These are phyloP conservation scores for Epichloe scottii DNA, from an alignment of 2,329 filamentous ascomycete genomes.

Conservation along the genomic window DNA sequence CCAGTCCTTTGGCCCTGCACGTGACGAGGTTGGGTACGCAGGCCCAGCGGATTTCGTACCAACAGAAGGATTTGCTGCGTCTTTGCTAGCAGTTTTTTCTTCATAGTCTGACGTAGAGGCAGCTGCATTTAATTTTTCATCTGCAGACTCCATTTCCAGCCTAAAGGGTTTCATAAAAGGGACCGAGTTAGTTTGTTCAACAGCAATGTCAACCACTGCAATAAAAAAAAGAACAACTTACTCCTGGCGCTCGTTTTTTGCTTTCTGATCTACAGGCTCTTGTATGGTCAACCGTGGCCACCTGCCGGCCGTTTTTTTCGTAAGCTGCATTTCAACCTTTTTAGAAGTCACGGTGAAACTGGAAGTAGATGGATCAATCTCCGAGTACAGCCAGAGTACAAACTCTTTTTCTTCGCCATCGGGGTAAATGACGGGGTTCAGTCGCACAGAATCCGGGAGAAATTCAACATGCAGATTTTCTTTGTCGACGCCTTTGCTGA, in stretches of 20 bases:
- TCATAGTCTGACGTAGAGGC: neutral
- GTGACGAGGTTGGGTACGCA: constrained; percentile 77
- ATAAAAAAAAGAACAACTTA: neutral
- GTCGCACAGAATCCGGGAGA: constrained; percentile 12
- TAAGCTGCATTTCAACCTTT: constrained; percentile 67
- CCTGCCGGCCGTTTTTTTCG: constrained; percentile 55
- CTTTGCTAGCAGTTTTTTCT: neutral
- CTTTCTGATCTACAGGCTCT: neutral
- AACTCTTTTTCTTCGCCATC: constrained; percentile 48
- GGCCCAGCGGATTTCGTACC: constrained; percentile 24
- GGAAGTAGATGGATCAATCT: constrained; percentile 49
- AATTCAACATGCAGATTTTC: constrained; percentile 27
- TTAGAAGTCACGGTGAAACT: constrained; percentile 55
- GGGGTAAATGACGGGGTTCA: constrained; percentile 21
- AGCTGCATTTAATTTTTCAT: neutral
- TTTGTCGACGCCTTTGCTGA: constrained; percentile 29
- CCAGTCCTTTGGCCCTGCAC: constrained; percentile 79
- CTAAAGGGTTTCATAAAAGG: neutral
- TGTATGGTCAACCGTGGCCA: constrained; percentile 37
- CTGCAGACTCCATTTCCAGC: neutral
- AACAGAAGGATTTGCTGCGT: neutral
- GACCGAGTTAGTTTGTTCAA: neutral
- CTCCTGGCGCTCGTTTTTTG: neutral
- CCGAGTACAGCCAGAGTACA: constrained; percentile 50
- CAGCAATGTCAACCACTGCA: neutral